Percentiles rank a stretch among this genome's conserved stretches.
Conservation (phyloP, 169 alveolate species). For the Babesia divergens region DNA sequence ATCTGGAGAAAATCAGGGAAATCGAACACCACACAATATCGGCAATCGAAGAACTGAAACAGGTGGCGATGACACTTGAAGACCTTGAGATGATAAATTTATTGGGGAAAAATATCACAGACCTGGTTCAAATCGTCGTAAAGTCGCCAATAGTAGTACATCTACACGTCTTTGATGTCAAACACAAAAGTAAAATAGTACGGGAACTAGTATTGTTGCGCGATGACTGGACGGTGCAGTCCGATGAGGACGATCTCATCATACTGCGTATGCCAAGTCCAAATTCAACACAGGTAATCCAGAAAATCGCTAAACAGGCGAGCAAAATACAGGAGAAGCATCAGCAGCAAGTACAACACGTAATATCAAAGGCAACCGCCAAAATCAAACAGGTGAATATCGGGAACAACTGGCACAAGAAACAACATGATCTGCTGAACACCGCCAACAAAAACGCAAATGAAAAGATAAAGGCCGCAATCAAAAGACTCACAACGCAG, state of each 20-base stretch:
- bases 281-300: slow-evolving; percentile 23
- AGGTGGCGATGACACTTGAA: slow-evolving; percentile 1
- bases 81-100: not conserved
- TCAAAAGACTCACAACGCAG: slow-evolving; percentile 10
- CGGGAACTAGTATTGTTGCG: slow-evolving; percentile 22
- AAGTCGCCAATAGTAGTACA: slow-evolving; percentile 31
- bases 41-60: slow-evolving; percentile 14
- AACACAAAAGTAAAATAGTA: slow-evolving; percentile 2
- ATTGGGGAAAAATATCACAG: not conserved
- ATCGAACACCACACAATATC: slow-evolving; percentile 16
- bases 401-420: slow-evolving; percentile 52
- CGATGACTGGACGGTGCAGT: slow-evolving; percentile 31
- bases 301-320: slow-evolving; percentile 1
- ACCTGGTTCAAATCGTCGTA: slow-evolving; percentile 16
- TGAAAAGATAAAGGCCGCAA: slow-evolving; percentile 12
- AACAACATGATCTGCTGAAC: slow-evolving; percentile 22
- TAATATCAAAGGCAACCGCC: slow-evolving; percentile 14
- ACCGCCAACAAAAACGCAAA: slow-evolving; percentile 2
- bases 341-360: slow-evolving; percentile 11
- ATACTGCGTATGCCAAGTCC: slow-evolving; percentile 21
- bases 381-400: slow-evolving; percentile 41
- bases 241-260: slow-evolving; percentile 26
- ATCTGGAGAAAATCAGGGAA: slow-evolving; percentile 5
- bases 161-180: slow-evolving; percentile 31
- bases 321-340: slow-evolving; percentile 11